These are phyloP conservation scores for Trichoderma oligosporum DNA, from an alignment of 2,329 filamentous ascomycete genomes.

Conservation along the genomic window DNA sequence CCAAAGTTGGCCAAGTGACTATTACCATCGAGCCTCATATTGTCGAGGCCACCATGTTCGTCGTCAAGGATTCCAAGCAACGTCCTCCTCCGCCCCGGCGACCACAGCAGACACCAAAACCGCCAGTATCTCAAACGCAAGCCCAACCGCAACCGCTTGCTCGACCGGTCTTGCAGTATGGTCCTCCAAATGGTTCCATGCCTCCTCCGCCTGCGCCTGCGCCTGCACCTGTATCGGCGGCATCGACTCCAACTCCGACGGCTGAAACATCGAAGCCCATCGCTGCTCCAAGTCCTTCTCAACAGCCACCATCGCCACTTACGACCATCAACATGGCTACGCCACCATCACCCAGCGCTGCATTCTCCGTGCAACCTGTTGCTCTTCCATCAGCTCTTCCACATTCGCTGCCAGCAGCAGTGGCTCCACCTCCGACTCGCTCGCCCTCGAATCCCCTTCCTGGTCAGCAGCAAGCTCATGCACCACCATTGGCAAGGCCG, in stretches of 20 bases:
- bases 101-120: conserved; percentile 29
- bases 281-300: conserved; percentile 23
- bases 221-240: conserved; percentile 34
- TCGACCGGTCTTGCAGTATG: conserved; percentile 62
- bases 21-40: conserved; percentile 77
- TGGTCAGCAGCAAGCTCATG: conserved; percentile 22
- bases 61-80: conserved; percentile 61
- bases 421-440: conserved; percentile 24
- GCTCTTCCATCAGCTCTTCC: conserved; percentile 25
- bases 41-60: conserved; percentile 70
- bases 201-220: conserved; percentile 47
- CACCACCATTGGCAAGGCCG: conserved; percentile 21
- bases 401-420: no score
- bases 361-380: not conserved
- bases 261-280: conserved; percentile 17
- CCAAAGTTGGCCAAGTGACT: conserved; percentile 67
- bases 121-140: conserved; percentile 11
- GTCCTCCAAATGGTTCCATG: conserved; percentile 60
- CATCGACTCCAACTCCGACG: conserved; percentile 21
- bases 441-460: conserved; percentile 24
- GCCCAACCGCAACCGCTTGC: conserved; percentile 22
- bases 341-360: conserved; percentile 7
- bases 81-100: conserved; percentile 28
- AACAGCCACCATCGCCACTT: conserved; percentile 21
- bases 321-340: conserved; percentile 7